phyloP scores from a whole-genome alignment of 2,329 filamentous ascomycete species.

The Lasiodiplodia citricola region DNA sequence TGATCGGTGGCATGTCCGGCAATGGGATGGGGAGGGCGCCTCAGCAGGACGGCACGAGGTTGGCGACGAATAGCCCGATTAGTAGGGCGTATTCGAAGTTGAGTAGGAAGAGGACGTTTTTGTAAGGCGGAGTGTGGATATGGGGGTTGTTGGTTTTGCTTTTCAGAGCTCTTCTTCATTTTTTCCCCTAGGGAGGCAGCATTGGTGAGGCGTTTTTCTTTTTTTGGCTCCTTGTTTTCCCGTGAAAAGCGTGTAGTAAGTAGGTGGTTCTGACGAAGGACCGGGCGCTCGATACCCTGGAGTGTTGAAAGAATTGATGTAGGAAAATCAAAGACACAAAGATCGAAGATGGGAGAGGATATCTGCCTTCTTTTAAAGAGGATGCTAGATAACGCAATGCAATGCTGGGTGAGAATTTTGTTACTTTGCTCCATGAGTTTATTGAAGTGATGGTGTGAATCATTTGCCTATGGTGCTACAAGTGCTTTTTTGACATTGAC shows the following conservation, averaged over 20 bases:
- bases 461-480: no score
- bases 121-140: background rate
- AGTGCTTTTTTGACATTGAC: no score
- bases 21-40: background rate
- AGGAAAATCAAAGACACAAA: background rate
- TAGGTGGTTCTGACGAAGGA: background rate
- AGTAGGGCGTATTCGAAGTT: constrained; percentile 22
- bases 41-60: background rate
- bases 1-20: background rate
- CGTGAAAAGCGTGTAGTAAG: background rate
- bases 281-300: constrained; percentile 15
- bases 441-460: no score
- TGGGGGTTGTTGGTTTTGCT: background rate
- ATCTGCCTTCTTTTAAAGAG: no score
- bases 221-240: background rate
- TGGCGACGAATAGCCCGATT: background rate
- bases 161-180: background rate
- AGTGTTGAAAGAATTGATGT: background rate
- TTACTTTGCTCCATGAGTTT: no score
- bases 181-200: background rate
- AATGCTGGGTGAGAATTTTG: no score
- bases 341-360: background rate
- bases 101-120: constrained; percentile 23
- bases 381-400: no score
- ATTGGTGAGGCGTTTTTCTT: background rate